Evolutionary conservation across 441 rosid genomes (phyloP), one percentile per base, ranked within the genome.

Genomic region (Raphanus hybrid): DNA sequence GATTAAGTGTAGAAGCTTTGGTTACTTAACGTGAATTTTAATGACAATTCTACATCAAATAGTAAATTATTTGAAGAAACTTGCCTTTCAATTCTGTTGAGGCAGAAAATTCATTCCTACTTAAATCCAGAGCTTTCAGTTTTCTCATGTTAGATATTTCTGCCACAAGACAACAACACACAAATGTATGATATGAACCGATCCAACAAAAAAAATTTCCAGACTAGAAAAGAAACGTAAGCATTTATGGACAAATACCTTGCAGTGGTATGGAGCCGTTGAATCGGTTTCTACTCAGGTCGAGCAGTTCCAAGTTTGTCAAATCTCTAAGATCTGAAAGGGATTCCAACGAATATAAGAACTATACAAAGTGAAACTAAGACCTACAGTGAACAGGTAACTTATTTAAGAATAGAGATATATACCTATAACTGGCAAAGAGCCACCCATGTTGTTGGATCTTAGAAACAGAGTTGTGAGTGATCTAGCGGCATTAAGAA

Each of bases 401-500:
- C 35, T 59, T 59, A 59, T 5, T 16, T 54, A 54, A 54, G 58
- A 52, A 54, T 26, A 1, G 64, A 60, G 37, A 81, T 11, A 9
- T 16, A 68, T 8, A 50, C 72, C 72, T 10, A 48, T 67, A 7
- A 4, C 1, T 8, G 71, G 61, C 10, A 50, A 50, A 68, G 43
- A 57, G 14, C 61, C 71, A n/a, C 0, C 43, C 60, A 48, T 27
- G 1, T 29, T 15, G 62, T 69, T 69, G 5, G 6, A 5, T 1
- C 29, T 1, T 15, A 69, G 72, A 69, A 29, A 50, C 29, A 69
- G 45, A 8, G 9, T 29, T 10, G 26, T 52, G n/a, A 69, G 72
- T 52, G 72, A 69, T 69, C 62, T 34, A 52, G 72, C 61, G 5
- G 61, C 72, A 15, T 29, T 68, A 4, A 68, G 26, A 9, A 32